These are phyloP conservation scores for Dothidotthia symphoricarpi DNA, from an alignment of 2,329 filamentous ascomycete species.

Conservation along the genomic window DNA sequence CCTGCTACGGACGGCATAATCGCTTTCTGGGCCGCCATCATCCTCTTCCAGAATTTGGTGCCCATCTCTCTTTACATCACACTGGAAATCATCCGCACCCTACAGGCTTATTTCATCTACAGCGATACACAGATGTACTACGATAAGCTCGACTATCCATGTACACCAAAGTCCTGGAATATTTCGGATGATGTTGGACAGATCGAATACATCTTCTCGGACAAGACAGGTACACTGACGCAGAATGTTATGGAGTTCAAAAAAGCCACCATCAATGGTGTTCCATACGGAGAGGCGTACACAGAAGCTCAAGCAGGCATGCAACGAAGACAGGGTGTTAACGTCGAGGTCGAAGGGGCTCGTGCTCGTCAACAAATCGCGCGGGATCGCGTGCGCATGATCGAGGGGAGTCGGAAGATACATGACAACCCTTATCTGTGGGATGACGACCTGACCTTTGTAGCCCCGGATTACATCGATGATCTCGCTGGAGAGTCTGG, in stretches of 20 bases:
- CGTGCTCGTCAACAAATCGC: conserved; percentile 76
- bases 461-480: conserved; percentile 83
- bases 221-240: conserved; percentile 87
- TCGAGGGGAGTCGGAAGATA: conserved; percentile 69
- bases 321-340: conserved; percentile 84
- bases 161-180: conserved; percentile 97
- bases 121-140: conserved; percentile 97
- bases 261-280: conserved; percentile 94
- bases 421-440: conserved; percentile 89
- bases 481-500: conserved; percentile 79
- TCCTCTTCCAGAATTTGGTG: conserved; percentile 97
- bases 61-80: conserved; percentile 98
- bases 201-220: conserved; percentile 98
- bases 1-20: conserved; percentile 84
- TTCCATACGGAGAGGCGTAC: conserved; percentile 94
- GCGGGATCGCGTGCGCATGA: conserved; percentile 68
- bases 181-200: conserved; percentile 97
- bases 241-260: conserved; percentile 99
- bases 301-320: conserved; percentile 96
- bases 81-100: conserved; percentile 88
- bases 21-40: conserved; percentile 92
- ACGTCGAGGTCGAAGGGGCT: conserved; percentile 77
- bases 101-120: conserved; percentile 96
- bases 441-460: conserved; percentile 86
- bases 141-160: conserved; percentile 87